Evolutionary conservation across 163 green algal species (phyloP), one percentile per base, ranked within the genome.

Genomic region (Chlamydomonas reinhardtii): DNA sequence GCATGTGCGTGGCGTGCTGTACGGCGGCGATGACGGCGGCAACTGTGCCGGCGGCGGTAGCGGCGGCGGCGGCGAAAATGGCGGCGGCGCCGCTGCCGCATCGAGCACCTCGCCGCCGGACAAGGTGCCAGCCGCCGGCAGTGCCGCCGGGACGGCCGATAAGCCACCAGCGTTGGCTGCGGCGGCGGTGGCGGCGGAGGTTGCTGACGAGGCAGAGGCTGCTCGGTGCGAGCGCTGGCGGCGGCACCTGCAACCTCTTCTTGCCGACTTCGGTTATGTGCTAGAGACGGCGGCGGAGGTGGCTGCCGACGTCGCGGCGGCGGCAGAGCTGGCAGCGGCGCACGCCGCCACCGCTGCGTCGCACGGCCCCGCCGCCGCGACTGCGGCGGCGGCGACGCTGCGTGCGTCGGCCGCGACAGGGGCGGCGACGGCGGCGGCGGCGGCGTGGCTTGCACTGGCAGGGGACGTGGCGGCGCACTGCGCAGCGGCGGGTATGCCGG

Each of bases 181-280:
- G n/a, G 73, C 34, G 17, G 73, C 73, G 48, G 9, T 22, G 73
- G 22, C 54, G 52, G n/a, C 74, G 52, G n/a, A n/a, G n/a, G 54
- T 31, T 15, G 74, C 20, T 5, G 27, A 24, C 27, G 22, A n/a
- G 31, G 15, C 9, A 31, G 52, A 17, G 15, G 29, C 68, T 27
- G 52, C 35, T 1, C 76, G 76, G 27, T 19, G 76, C 27, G 31
- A 66, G 37, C 25, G 73, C 11, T 83, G 76, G 76, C n/a, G 35
- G 17, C 62, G 32, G 27, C 76, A 83, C 27, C 27, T 83, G 35
- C 76, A 83, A 62, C 76, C 76, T 37, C 62, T 83, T 25, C 24
- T 83, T 25, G 8, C 29, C 0, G 76, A 83, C 62, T 83, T 83
- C 39, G 76, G 76, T 0, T 83, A 43, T 39, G 76, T 83, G 62